These are phyloP conservation scores for Russula emetica DNA, from an alignment of 768 basidiomycete genomes.

Conservation along the genomic window DNA sequence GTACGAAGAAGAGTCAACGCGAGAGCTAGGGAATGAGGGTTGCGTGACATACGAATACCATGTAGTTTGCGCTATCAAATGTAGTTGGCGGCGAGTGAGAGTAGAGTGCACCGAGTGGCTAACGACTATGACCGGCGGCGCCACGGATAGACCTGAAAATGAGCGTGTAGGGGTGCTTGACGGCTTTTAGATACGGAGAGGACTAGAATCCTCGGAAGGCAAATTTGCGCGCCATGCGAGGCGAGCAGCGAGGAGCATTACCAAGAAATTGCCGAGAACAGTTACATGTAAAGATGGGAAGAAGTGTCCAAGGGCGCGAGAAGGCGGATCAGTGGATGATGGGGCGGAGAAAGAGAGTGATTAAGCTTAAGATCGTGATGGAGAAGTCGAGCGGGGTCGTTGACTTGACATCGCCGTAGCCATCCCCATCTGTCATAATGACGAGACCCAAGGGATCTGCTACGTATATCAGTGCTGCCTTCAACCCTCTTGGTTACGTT, in stretches of 20 bases:
- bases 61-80: neutral
- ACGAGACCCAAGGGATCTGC: neutral
- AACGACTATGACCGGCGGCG: neutral
- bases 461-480: neutral
- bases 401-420: neutral
- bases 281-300: neutral
- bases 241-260: neutral
- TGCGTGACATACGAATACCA: no score
- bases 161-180: neutral
- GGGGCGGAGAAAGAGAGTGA: conserved; percentile 12
- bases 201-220: neutral
- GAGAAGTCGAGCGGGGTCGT: neutral
- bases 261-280: neutral
- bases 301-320: neutral
- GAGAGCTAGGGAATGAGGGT: neutral
- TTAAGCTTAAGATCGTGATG: neutral
- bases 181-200: neutral
- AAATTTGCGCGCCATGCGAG: neutral
- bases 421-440: conserved; percentile 1
- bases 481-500: conserved; percentile 18
- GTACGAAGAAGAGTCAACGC: neutral
- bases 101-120: neutral
- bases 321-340: neutral
- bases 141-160: neutral
- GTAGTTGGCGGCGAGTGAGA: neutral